Percentiles rank a stretch among this genome's conserved stretches.
Evolutionary conservation across 306 rosid genomes (phyloP).

Genomic region (Cicer arietinum): DNA sequence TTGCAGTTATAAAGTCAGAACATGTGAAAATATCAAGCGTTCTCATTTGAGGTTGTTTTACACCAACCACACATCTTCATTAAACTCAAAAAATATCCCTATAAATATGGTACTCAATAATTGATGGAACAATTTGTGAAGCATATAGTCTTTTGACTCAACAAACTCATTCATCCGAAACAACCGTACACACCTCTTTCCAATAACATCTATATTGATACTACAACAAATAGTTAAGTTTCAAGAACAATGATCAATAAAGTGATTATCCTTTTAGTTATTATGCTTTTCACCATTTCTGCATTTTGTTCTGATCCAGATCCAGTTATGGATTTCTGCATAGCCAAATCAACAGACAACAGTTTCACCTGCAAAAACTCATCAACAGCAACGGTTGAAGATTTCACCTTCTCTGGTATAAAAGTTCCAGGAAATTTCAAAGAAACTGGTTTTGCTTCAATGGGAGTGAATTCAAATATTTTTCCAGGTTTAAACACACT

Average conservation of each 20-base stretch:
- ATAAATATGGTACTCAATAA: conserved; percentile 42
- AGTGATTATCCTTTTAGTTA: conserved; percentile 31
- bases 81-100: not conserved
- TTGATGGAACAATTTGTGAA: conserved; percentile 37
- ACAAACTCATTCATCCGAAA: not conserved
- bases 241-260: conserved; percentile 46
- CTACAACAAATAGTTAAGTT: conserved; percentile 25
- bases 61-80: too few species aligned
- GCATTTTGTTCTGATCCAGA: conserved; percentile 83
- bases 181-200: conserved; percentile 6
- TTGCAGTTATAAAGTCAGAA: too few species aligned
- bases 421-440: conserved; percentile 67
- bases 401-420: conserved; percentile 76
- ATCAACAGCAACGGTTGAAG: conserved; percentile 68
- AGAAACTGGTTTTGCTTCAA: conserved; percentile 63
- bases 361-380: conserved; percentile 71
- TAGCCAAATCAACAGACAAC: conserved; percentile 50
- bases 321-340: conserved; percentile 83
- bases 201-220: conserved; percentile 10
- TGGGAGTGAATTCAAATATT: conserved; percentile 66
- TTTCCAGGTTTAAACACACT: conserved; percentile 94
- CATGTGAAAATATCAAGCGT: too few species aligned
- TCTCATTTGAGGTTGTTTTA: too few species aligned
- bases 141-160: conserved; percentile 4
- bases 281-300: conserved; percentile 47